phyloP scores from a whole-genome alignment of 371 early-diverging fungal species.

The Rhizomucor pusillus region DNA sequence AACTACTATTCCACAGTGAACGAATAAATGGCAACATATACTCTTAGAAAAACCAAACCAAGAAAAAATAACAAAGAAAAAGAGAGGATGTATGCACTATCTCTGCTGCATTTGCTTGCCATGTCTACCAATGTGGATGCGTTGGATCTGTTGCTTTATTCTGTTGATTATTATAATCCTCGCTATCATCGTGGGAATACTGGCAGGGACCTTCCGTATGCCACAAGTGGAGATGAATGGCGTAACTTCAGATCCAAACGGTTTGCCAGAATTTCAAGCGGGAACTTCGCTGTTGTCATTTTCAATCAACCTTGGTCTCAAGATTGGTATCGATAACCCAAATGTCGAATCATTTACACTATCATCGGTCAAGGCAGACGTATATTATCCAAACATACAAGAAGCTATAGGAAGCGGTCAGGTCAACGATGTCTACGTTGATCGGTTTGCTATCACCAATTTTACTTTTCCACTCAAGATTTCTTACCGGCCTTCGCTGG shows the following conservation, averaged over 20 bases:
- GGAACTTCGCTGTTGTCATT: conserved; percentile 3
- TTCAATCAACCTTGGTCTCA: conserved; percentile 6
- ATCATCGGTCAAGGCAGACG: background rate
- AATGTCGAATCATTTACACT: conserved; percentile 6
- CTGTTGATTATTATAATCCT: conserved; percentile 30
- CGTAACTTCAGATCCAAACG: conserved; percentile 24
- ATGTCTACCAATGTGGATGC: conserved; percentile 45
- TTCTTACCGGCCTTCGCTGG: background rate
- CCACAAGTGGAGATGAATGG: conserved; percentile 34
- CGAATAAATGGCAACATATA: too few species aligned
- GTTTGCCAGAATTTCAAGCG: conserved; percentile 10
- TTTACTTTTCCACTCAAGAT: conserved; percentile 10
- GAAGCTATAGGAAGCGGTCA: background rate
- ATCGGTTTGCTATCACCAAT: conserved; percentile 7
- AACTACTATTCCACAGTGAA: too few species aligned
- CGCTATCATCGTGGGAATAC: conserved; percentile 36
- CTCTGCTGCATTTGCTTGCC: conserved; percentile 44
- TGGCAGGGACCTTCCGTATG: conserved; percentile 34
- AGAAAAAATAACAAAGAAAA: too few species aligned
- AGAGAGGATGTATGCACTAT: conserved; percentile 31
- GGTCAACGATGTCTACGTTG: background rate
- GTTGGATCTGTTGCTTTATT: conserved; percentile 39
- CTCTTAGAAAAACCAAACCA: too few species aligned
- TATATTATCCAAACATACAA: conserved; percentile 7
- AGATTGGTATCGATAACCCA: conserved; percentile 7